Evolutionary conservation across 106 monocot species (phyloP).

Genomic region (Phalaenopsis equestris): DNA sequence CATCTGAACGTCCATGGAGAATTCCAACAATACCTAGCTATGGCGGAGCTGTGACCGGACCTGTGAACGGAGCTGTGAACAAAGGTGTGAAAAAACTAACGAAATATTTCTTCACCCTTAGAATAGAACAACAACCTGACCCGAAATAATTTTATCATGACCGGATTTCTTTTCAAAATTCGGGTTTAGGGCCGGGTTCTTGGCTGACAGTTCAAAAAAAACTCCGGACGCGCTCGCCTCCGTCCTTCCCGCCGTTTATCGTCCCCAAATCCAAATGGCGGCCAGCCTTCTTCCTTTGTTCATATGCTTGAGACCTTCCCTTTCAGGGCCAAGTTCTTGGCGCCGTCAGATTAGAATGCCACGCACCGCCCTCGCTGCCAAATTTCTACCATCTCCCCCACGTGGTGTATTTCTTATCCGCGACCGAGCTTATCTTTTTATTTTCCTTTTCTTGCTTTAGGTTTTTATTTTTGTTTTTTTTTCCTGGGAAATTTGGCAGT

Average conservation of each 20-base stretch:
- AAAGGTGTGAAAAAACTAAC: no score
- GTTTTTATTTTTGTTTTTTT: not conserved
- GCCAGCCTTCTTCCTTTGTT: not conserved
- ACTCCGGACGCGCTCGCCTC: no score
- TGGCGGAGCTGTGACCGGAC: no score
- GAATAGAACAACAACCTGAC: no score
- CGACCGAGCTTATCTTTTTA: not conserved
- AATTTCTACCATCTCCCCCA: not conserved
- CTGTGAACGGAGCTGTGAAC: no score
- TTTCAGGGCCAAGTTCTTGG: not conserved
- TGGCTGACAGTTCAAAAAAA: no score
- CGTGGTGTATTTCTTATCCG: not conserved
- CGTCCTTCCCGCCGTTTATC: not conserved
- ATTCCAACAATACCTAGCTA: no score
- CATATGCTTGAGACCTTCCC: not conserved
- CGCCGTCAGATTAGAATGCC: not conserved
- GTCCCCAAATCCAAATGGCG: not conserved
- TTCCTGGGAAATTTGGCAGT: slow-evolving; percentile 2
- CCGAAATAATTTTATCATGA: no score
- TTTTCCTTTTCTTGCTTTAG: not conserved
- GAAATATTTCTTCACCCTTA: no score
- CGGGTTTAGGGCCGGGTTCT: no score
- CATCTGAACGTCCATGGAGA: no score
- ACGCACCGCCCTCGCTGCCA: not conserved
- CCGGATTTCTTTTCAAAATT: no score